Conservation (phyloP, 345 rosid genomes). For the Salix suchowensis region DNA sequence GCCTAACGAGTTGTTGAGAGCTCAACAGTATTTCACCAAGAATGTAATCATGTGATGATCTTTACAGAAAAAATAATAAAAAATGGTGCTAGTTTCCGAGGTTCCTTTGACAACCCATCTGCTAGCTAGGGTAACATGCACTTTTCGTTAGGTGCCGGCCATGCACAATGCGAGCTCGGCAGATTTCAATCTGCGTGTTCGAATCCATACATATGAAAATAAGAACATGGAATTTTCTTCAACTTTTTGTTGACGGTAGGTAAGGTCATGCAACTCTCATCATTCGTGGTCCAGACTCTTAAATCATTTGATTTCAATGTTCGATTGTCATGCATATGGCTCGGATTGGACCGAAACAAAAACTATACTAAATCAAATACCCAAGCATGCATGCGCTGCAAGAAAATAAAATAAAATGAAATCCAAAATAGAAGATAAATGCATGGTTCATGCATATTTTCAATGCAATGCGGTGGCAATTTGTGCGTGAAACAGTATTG, state of each 20-base stretch:
- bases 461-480: background rate
- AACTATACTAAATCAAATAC: too few relatives aligned
- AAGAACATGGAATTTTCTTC: background rate
- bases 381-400: background rate
- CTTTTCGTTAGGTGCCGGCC: background rate
- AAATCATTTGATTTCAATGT: slow-evolving; percentile 28
- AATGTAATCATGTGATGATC: background rate
- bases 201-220: background rate
- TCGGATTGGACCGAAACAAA: background rate
- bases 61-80: background rate
- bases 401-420: too few relatives aligned
- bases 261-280: slow-evolving; percentile 21
- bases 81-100: background rate
- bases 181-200: background rate
- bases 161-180: background rate
- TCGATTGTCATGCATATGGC: slow-evolving; percentile 10
- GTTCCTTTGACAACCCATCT: background rate
- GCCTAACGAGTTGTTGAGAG: slow-evolving; percentile 5
- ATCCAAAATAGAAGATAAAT: background rate
- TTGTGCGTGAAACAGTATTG: background rate
- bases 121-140: background rate
- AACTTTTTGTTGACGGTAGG: slow-evolving; percentile 1
- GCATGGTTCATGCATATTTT: background rate
- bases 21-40: slow-evolving; percentile 17
- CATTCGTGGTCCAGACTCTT: slow-evolving; percentile 7